Base-by-base conservation (phyloP, 1,139 yeast species). In the Yamadazyma triangularis region DNA sequence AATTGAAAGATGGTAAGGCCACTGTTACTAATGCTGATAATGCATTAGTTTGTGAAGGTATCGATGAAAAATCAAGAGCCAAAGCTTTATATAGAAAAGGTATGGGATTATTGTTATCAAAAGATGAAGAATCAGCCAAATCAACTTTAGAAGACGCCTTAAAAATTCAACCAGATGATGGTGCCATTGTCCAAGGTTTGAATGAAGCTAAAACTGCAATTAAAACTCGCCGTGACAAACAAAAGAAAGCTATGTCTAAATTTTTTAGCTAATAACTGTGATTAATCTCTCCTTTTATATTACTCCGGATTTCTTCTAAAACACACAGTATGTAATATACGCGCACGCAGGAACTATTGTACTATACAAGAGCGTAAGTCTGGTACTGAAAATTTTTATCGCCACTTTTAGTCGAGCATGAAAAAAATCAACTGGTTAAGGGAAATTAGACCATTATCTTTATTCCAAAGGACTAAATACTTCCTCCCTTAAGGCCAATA, bases 81-180 rank as follows among this genome's bases (percentile, higher is more conserved):
- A 89, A 89, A 64, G 96, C 96, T 0, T 65, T 74, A 31, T 89
- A 83, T 64, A 78, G 96, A 53, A 79, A 87, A 58, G 96, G 95
- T 23, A 64, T 75, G 50, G 96, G 94, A 1, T 69, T 77, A 45
- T 58, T 76, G 34, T 60, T 74, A 15, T 60, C 67, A 18, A 82
- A 82, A 50, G 79, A 85, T 51, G 85, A 81, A 38, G 89, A 79
- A 23, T 72, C 66, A 30, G 95, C 96, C 0, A 63, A 81, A 32
- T 56, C 55, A 21, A 82, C 79, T 40, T 73, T 89, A 37, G 75
- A 77, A 40, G 67, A 70, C 35, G 96, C 97, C 0, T 60, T 77
- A 26, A 59, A 65, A 39, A 56, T 73, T 29, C 75, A 81, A 32
- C 95, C 95, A 20, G 64, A 65, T 23, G 98, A 91, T 51, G 77